Evolutionary conservation across 1,284 basidiomycete genomes (phyloP), one percentile per base, ranked within the genome.

Genomic region (Pascua guehoae): DNA sequence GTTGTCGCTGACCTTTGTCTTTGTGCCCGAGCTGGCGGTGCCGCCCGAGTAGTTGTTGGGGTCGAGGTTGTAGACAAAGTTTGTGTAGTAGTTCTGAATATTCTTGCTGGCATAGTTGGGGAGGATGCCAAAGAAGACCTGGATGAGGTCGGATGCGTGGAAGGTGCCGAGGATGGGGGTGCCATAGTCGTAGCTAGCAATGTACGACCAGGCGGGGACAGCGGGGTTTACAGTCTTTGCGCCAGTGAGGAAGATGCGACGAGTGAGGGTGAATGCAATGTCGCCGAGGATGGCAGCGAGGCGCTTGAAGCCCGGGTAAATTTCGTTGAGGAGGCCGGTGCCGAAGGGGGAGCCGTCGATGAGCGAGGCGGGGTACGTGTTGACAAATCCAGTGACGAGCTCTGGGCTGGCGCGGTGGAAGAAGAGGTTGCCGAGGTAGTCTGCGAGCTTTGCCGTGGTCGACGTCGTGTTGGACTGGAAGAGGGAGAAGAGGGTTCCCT

Each of bases 401-500:
- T 55, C 50, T 44, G 41, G 50, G 46, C n/a, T n/a, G 2, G 64
- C 66, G 5, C 49, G 32, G 24, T 32, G 24, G 17, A 70, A 67
- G 52, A 70, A 66, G 40, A 67, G 9, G 14, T 58, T 40, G 9
- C 58, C 49, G 42, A 77, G 54, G 42, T 65, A 62, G 11, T 52
- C 40, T 46, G 49, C 50, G 9, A 58, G 24, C 11, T 51, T 42
- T 2, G 52, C 51, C 5, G 66, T 63, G 18, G 61, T 62, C 41
- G 54, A 53, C 41, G 69, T 54, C 18, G 45, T 56, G 17, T 62
- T 53, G 16, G 66, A 63, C 16, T 71, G 63, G 56, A 76, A 75
- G 8, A 62, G 42, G 0, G 58, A 32, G 51, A 57, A 59, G 12
- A 68, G 53, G 0, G 60, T 50, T 15, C 54, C 62, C 51, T 56